Evolutionary conservation across 2,329 filamentous ascomycete genomes (phyloP).

Genomic region (Alternaria sp.): DNA sequence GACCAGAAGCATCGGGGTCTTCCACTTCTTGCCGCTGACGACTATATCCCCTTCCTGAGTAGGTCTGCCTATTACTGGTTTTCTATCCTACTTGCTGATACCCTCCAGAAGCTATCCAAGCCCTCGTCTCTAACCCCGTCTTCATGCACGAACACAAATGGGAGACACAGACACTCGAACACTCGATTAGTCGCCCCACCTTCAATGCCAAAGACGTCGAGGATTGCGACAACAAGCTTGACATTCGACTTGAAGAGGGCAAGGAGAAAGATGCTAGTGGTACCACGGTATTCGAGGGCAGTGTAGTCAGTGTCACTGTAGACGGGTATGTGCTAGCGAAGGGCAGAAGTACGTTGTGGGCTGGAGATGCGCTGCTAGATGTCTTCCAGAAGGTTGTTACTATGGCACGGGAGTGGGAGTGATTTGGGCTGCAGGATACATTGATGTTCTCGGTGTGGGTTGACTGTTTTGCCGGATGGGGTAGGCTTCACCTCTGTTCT

Average conservation of each 20-base stretch:
- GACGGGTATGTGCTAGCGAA: background rate
- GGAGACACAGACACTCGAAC: background rate
- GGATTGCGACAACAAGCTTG: background rate
- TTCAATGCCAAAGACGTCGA: background rate
- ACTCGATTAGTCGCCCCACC: background rate
- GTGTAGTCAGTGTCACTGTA: background rate
- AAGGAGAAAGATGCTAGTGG: background rate
- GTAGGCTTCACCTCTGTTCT: background rate
- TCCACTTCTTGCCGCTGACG: background rate
- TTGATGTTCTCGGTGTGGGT: background rate
- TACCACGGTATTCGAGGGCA: background rate
- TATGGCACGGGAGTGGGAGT: background rate
- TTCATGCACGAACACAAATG: constrained; percentile 1
- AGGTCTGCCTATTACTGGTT: background rate
- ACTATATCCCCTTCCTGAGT: background rate
- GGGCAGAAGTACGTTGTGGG: background rate
- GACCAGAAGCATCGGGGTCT: background rate
- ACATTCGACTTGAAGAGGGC: background rate
- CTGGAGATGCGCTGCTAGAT: background rate
- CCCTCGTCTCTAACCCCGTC: background rate
- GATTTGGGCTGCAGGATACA: background rate
- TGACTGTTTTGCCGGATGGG: background rate
- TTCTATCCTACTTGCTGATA: too few species aligned
- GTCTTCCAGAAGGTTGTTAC: background rate
- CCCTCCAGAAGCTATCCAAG: background rate